A percentile compares a stretch with the other conserved stretches of the same genome.
These are phyloP conservation scores for Salvia splendens DNA, from an alignment of 257 asterid species.

Conservation along the genomic window DNA sequence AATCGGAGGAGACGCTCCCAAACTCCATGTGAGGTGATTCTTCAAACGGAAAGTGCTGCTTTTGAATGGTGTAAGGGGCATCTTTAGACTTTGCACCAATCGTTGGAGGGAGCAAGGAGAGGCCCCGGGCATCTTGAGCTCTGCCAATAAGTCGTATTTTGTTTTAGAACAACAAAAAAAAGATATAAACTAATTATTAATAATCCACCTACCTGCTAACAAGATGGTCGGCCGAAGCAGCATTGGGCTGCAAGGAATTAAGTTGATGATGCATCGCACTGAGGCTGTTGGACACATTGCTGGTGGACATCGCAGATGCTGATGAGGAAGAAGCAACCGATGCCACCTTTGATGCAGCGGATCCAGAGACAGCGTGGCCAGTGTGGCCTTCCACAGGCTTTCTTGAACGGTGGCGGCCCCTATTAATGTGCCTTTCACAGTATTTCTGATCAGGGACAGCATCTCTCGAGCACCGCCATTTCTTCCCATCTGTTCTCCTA, in stretches of 20 bases:
- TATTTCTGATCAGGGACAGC: slow-evolving; percentile 96
- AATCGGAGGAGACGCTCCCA: slow-evolving; percentile 67
- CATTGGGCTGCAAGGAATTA: slow-evolving; percentile 42
- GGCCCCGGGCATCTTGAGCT: slow-evolving; percentile 53
- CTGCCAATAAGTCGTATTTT: slow-evolving; percentile 38
- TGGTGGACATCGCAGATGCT: slow-evolving; percentile 52
- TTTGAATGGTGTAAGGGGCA: slow-evolving; percentile 42
- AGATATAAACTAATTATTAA: too few relatives aligned
- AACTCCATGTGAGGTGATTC: slow-evolving; percentile 48
- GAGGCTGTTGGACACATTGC: slow-evolving; percentile 47
- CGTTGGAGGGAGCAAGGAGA: slow-evolving; percentile 41
- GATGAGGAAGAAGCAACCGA: slow-evolving; percentile 56
- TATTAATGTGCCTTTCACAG: slow-evolving; percentile 95
- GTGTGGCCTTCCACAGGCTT: slow-evolving; percentile 99
- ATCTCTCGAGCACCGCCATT: slow-evolving; percentile 99
- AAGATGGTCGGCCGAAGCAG: slow-evolving; percentile 46
- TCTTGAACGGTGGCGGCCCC: slow-evolving; percentile 99
- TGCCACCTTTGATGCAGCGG: slow-evolving; percentile 61
- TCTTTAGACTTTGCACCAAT: slow-evolving; percentile 44
- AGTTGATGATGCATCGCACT: slow-evolving; percentile 54
- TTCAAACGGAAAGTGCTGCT: slow-evolving; percentile 46
- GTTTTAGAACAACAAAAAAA: slow-evolving; percentile 10
- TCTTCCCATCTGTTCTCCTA: slow-evolving; percentile 97
- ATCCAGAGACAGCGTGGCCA: slow-evolving; percentile 77
- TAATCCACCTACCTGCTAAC: slow-evolving; percentile 54